Evolutionary conservation across 169 alveolate genomes (phyloP), one percentile per base, ranked within the genome.

Genomic region (Plasmodium knowlesi): DNA sequence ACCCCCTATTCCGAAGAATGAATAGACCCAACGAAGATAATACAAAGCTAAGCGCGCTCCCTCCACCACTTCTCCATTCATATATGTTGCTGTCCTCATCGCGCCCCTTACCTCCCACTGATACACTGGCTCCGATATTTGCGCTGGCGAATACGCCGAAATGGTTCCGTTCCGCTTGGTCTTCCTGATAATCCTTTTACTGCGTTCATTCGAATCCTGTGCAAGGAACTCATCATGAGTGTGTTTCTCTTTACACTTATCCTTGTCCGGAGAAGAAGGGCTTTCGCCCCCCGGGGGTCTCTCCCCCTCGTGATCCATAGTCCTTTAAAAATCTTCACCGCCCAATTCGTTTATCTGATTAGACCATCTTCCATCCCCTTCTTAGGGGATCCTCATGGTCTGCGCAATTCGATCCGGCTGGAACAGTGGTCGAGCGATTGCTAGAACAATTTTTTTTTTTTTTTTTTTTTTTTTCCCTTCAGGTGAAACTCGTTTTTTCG

Each of bases 61-160:
- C n/a, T 37, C 43, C 43, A 37, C 43, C 43, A 37, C 43, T 8
- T 54, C 0, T 3, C 71, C 71, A 54, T 1, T 16, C 28, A n/a
- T n/a, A n/a, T n/a, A n/a, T n/a, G n/a, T 78, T 37, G 16, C 34
- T 22, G 14, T 14, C 9, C 12, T 32, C 6, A 22, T 41, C 2
- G 9, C 1, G 67, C 32, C 22, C 46, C 70, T 74, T 86, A 88
- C 94, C 94, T 72, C 94, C 94, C 94, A 88, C 19, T 88, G 94
- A 46, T 88, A 88, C 72, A 88, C 28, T 2, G 94, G 94, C 12
- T 88, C 94, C n/a, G 94, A 88, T 37, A 88, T 88, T 32, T 88
- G 81, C 14, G 94, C 94, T 30, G 94, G 94, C 0, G 94, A 88
- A 70, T 78, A 88, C 28, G 94, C 71, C 25, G 94, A 88, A 88